Evolutionary conservation across 345 rosid genomes (phyloP).

Genomic region (Populus alba): DNA sequence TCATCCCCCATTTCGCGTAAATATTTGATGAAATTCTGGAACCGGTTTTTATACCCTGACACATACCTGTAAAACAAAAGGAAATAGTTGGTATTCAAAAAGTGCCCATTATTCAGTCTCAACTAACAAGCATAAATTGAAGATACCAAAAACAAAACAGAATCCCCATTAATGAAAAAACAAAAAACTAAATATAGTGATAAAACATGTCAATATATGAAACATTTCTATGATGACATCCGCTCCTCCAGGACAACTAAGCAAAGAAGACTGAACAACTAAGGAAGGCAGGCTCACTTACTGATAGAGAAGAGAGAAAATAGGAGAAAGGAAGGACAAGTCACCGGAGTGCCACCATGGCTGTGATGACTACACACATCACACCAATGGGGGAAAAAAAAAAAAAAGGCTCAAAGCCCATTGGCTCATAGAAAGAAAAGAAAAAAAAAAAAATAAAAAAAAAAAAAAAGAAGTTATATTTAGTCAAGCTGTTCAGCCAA

Average conservation of each 20-base stretch:
- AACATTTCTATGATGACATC: background rate
- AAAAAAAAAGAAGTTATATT: too few relatives aligned
- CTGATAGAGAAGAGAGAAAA: too few relatives aligned
- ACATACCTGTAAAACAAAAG: constrained; percentile 69
- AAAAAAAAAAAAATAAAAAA: too few relatives aligned
- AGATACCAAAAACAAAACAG: background rate
- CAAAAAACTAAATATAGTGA: background rate
- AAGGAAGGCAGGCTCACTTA: too few relatives aligned
- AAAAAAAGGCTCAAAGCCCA: too few relatives aligned
- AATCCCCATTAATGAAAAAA: background rate
- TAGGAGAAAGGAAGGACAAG: too few relatives aligned
- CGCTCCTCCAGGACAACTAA: background rate
- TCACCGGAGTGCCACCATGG: too few relatives aligned
- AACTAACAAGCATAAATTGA: background rate
- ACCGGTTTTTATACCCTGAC: constrained; percentile 94
- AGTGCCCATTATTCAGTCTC: background rate
- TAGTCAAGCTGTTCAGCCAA: too few relatives aligned
- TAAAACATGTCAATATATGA: background rate
- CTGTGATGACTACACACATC: too few relatives aligned
- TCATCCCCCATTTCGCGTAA: constrained; percentile 98
- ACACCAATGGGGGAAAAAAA: too few relatives aligned
- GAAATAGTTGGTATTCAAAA: constrained; percentile 5
- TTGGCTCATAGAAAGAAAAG: too few relatives aligned
- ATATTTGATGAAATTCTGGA: constrained; percentile 91
- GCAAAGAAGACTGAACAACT: background rate